phyloP scores from a whole-genome alignment of 2,329 filamentous ascomycete species.

The Tolypocladium sp. region DNA sequence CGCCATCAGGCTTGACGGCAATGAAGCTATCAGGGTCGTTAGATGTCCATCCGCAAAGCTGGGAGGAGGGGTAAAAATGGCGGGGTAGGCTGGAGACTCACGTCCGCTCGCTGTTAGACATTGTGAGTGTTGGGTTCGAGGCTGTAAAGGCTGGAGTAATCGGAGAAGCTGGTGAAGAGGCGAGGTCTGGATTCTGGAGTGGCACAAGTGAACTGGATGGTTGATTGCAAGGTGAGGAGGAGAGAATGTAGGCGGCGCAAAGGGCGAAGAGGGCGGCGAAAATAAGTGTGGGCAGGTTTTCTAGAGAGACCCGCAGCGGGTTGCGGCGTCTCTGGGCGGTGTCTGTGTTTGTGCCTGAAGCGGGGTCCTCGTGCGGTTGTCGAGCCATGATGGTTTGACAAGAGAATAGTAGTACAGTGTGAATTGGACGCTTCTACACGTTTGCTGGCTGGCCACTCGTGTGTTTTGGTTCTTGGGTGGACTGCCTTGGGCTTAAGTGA shows the following conservation, averaged over 20 bases:
- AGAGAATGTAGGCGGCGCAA: slow-evolving; percentile 22
- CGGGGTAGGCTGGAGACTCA: slow-evolving; percentile 40
- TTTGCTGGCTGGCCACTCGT: not conserved
- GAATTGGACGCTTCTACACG: not conserved
- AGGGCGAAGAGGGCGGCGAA: slow-evolving; percentile 29
- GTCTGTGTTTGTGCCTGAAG: not conserved
- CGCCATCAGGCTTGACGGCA: slow-evolving; percentile 99
- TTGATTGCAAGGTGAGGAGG: slow-evolving; percentile 6
- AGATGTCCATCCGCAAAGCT: slow-evolving; percentile 7
- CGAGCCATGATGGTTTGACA: not conserved
- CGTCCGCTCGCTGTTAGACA: slow-evolving; percentile 78
- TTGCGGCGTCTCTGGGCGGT: not conserved
- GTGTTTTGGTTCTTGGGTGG: not conserved
- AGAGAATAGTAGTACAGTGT: not conserved
- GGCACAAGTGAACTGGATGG: slow-evolving; percentile 16
- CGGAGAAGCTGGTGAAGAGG: slow-evolving; percentile 1
- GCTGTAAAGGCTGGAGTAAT: slow-evolving; percentile 15
- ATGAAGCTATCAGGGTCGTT: slow-evolving; percentile 67
- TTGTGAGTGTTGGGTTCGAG: slow-evolving; percentile 33
- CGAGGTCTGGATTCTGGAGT: slow-evolving; percentile 10
- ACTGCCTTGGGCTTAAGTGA: not conserved
- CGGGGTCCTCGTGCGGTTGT: not conserved
- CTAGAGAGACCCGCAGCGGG: slow-evolving; percentile 20
- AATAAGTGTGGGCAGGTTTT: slow-evolving; percentile 35
- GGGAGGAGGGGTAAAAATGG: slow-evolving; percentile 16